Conservation (phyloP, 345 rosid species). For the Eucalyptus pumila region DNA sequence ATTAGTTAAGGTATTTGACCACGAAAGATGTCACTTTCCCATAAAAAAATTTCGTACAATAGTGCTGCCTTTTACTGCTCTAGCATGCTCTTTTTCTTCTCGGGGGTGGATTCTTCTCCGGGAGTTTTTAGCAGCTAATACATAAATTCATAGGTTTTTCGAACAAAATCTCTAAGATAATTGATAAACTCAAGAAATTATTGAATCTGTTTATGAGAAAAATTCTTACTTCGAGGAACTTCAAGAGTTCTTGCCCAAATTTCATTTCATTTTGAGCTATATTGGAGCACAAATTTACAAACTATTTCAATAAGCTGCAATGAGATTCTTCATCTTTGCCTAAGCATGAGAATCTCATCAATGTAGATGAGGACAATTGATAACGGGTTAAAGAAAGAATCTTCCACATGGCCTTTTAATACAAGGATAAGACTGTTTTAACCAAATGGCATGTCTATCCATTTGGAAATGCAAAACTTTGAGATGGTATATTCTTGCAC, state of each 20-base stretch:
- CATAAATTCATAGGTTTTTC: background rate
- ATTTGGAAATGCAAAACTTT: background rate
- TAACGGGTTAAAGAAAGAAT: background rate
- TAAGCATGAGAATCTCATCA: background rate
- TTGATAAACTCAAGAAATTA: background rate
- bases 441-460: background rate
- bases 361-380: background rate
- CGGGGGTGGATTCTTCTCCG: background rate
- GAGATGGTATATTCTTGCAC: background rate
- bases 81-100: background rate
- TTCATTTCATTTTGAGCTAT: background rate
- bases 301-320: background rate
- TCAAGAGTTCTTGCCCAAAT: background rate
- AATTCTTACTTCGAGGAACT: background rate
- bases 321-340: background rate
- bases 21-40: background rate
- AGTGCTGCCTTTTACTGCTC: background rate
- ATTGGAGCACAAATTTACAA: background rate
- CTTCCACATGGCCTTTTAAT: background rate
- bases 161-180: background rate
- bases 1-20: background rate
- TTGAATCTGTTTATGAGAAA: background rate
- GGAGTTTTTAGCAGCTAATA: background rate
- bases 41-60: background rate
- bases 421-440: background rate